These are phyloP conservation scores for Catharanthus roseus DNA, from an alignment of 257 asterid species.

Conservation along the genomic window DNA sequence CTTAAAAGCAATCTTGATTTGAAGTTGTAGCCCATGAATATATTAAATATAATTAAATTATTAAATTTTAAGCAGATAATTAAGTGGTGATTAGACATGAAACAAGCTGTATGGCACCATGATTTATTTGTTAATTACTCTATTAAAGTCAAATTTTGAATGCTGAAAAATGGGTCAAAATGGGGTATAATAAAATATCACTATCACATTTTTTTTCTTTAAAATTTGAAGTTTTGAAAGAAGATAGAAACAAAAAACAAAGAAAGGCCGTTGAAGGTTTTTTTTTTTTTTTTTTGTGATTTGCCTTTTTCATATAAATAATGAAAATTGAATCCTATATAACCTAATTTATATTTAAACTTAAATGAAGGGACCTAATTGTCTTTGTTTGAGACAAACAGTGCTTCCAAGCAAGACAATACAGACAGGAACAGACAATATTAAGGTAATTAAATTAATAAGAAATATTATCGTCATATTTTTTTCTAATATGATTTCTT, in stretches of 20 bases:
- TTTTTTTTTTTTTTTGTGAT: neutral
- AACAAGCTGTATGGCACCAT: neutral
- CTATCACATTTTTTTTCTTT: neutral
- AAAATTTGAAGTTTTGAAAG: neutral
- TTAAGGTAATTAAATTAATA: neutral
- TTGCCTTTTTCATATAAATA: neutral
- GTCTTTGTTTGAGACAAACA: too few species aligned
- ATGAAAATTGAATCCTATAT: neutral
- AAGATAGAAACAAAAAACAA: neutral
- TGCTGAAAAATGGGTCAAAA: neutral
- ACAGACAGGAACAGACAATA: neutral
- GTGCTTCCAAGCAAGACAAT: conserved; percentile 9
- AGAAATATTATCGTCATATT: neutral
- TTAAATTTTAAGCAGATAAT: neutral
- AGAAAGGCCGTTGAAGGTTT: neutral
- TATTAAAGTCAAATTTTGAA: neutral
- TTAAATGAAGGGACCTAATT: neutral
- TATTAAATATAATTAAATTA: too few species aligned
- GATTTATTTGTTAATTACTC: neutral
- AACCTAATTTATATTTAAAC: neutral
- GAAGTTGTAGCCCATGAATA: neutral
- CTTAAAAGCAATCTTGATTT: neutral
- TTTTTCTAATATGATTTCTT: too few species aligned
- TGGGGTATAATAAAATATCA: neutral
- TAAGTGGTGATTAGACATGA: neutral